Percentiles rank a stretch among this genome's conserved stretches.
Evolutionary conservation across 257 asterid species (phyloP).

Genomic region (Ophiorrhiza pumila): DNA sequence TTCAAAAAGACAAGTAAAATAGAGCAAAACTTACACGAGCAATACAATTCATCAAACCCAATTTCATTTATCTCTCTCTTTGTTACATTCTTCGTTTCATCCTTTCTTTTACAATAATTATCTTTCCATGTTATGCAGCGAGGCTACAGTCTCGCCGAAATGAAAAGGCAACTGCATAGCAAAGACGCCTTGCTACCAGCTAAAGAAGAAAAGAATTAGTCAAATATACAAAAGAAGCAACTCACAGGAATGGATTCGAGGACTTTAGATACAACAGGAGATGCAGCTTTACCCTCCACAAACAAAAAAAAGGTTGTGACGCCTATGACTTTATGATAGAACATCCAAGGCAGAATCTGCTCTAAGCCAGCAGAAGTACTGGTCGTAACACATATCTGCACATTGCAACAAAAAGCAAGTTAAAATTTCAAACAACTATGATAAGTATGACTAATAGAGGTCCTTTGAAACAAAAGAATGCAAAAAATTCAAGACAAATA

Average conservation of each 20-base stretch:
- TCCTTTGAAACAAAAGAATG: not conserved
- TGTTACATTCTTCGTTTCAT: not conserved
- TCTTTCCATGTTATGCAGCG: too few relatives aligned
- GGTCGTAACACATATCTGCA: conserved; percentile 60
- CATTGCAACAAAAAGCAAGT: not conserved
- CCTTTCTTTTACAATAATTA: too few relatives aligned
- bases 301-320: conserved; percentile 51
- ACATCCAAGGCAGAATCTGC: conserved; percentile 73
- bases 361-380: conserved; percentile 62
- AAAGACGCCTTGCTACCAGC: not conserved
- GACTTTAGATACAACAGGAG: conserved; percentile 39
- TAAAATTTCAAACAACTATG: not conserved
- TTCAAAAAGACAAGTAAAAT: too few relatives aligned
- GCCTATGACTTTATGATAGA: conserved; percentile 64
- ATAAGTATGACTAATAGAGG: not conserved
- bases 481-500: not conserved
- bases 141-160: not conserved
- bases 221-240: conserved; percentile 8
- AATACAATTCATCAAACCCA: not conserved
- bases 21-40: too few relatives aligned
- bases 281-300: conserved; percentile 58
- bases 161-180: not conserved
- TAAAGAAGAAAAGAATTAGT: not conserved
- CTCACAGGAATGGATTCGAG: conserved; percentile 58
- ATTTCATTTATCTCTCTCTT: not conserved